phyloP scores from a whole-genome alignment of 2,329 filamentous ascomycete species.

The Decorospora gaudefroyi region DNA sequence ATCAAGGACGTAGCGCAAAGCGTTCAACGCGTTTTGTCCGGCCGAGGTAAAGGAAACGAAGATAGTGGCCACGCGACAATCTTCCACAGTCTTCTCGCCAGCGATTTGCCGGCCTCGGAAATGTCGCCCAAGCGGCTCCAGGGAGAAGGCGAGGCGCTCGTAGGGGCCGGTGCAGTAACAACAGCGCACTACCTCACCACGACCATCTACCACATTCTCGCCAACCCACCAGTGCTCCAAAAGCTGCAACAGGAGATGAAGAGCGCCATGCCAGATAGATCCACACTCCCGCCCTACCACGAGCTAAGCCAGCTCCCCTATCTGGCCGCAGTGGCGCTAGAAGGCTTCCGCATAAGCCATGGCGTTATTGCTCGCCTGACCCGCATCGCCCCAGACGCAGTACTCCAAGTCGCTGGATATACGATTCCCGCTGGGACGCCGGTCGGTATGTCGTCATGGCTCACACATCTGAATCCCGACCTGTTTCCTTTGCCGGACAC shows the following conservation, averaged over 20 bases:
- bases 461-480: constrained; percentile 23
- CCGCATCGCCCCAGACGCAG: constrained; percentile 26
- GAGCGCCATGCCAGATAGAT: constrained; percentile 1
- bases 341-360: constrained; percentile 24
- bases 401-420: constrained; percentile 15
- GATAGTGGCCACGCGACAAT: background rate
- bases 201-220: background rate
- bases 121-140: background rate
- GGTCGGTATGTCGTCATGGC: constrained; percentile 28
- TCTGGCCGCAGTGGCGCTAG: constrained; percentile 24
- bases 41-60: too few species aligned
- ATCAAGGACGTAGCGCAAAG: background rate
- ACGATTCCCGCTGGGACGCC: constrained; percentile 30
- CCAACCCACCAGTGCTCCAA: constrained; percentile 3
- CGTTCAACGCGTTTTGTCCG: too few species aligned
- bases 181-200: background rate
- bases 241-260: constrained; percentile 3
- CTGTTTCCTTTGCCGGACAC: constrained; percentile 27
- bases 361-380: constrained; percentile 28
- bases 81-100: background rate
- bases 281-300: background rate
- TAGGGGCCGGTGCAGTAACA: constrained; percentile 1
- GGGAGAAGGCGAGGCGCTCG: background rate
- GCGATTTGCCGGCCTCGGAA: background rate
- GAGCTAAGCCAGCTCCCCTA: constrained; percentile 19